Percentiles rank a stretch among this genome's conserved stretches.
Conservation (phyloP, 495 filamentous ascomycete species). For the Tuber melanosporum region DNA sequence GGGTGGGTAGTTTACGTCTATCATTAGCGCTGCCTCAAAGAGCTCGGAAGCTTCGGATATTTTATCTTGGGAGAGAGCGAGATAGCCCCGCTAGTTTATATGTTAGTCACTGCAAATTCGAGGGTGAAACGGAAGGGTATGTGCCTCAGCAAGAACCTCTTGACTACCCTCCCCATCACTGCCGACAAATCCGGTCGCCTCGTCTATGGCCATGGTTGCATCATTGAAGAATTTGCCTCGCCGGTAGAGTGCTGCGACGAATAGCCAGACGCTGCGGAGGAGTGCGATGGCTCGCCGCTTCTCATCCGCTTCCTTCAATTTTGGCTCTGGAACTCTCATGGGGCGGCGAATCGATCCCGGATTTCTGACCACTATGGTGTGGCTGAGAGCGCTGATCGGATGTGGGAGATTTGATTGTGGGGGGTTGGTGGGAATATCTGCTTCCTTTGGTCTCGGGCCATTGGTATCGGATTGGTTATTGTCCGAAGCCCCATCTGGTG, state of each 20-base stretch:
- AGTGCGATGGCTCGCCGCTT: conserved; percentile 17
- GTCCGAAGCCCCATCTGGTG: neutral
- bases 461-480: neutral
- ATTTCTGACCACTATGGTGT: conserved; percentile 12
- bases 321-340: conserved; percentile 24
- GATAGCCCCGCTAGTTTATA: conserved; percentile 54
- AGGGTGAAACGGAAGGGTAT: neutral
- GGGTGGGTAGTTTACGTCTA: conserved; percentile 65
- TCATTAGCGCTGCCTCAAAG: conserved; percentile 73
- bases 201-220: conserved; percentile 66
- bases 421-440: conserved; percentile 23
- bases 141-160: conserved; percentile 25
- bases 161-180: conserved; percentile 14
- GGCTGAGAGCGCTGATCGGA: conserved; percentile 13
- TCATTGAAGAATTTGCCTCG: conserved; percentile 71
- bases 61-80: conserved; percentile 57
- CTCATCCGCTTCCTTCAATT: conserved; percentile 38
- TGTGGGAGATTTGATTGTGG: conserved; percentile 25
- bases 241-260: conserved; percentile 79
- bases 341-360: conserved; percentile 18
- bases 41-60: conserved; percentile 62
- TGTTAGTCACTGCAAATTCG: neutral
- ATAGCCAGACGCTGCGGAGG: conserved; percentile 69
- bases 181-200: conserved; percentile 65
- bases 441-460: conserved; percentile 3